These are phyloP conservation scores for Scheffersomyces cryptocercus DNA, from an alignment of 1,139 yeast species.

Conservation along the genomic window DNA sequence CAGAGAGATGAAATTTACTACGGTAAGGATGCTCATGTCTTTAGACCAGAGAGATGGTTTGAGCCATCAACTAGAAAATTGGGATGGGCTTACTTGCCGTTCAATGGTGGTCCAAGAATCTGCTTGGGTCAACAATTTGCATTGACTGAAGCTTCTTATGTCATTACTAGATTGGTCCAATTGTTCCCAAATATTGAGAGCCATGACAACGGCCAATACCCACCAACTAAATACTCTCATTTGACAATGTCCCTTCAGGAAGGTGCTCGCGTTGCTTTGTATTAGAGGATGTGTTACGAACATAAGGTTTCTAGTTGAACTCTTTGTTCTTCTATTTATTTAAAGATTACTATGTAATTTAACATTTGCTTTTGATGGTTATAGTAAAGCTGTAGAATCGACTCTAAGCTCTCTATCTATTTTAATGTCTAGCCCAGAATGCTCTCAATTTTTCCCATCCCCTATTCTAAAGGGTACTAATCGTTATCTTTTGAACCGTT, in stretches of 20 bases:
- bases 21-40: conserved; percentile 50
- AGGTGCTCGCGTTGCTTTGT: conserved; percentile 20
- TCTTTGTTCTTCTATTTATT: too few species aligned
- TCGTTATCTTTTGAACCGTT: too few species aligned
- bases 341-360: too few species aligned
- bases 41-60: conserved; percentile 55
- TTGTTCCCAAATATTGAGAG: conserved; percentile 33
- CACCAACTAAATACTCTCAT: conserved; percentile 35
- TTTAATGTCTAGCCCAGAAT: too few species aligned
- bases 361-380: too few species aligned
- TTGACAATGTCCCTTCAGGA: conserved; percentile 19
- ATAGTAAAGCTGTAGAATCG: too few species aligned
- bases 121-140: conserved; percentile 64
- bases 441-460: too few species aligned
- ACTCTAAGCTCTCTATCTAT: too few species aligned
- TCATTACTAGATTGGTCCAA: conserved; percentile 39
- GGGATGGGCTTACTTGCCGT: conserved; percentile 57
- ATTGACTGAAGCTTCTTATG: conserved; percentile 54
- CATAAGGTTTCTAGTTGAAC: too few species aligned
- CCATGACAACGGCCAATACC: conserved; percentile 25
- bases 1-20: conserved; percentile 47
- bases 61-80: conserved; percentile 33
- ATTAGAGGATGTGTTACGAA: neutral
- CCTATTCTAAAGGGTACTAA: too few species aligned
- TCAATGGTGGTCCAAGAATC: conserved; percentile 63